These are phyloP conservation scores for Neonectria coccinea DNA, from an alignment of 2,329 filamentous ascomycete species.

Conservation along the genomic window DNA sequence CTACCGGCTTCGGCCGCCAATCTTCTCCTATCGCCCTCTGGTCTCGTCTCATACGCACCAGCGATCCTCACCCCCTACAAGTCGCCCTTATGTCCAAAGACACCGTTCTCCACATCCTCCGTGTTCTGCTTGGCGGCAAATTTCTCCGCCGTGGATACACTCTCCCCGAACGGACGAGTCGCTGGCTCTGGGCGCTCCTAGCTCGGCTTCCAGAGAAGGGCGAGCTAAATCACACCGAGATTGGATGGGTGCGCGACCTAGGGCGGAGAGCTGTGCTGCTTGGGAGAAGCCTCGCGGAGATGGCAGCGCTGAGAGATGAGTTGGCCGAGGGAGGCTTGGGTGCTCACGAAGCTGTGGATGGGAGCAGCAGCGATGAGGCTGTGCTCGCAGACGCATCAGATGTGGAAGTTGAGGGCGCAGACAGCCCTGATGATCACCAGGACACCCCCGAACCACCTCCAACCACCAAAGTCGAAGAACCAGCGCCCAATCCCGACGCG, in stretches of 20 bases:
- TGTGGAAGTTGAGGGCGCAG: constrained; percentile 46
- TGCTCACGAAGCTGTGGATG: constrained; percentile 60
- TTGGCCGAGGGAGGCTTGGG: constrained; percentile 56
- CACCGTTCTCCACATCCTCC: constrained; percentile 74
- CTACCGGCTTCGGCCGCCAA: constrained; percentile 64
- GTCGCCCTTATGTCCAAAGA: constrained; percentile 74
- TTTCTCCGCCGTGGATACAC: constrained; percentile 70
- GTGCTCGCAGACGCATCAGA: constrained; percentile 50
- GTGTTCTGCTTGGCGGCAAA: constrained; percentile 73
- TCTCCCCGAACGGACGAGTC: constrained; percentile 75
- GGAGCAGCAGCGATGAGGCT: constrained; percentile 56
- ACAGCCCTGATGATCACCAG: constrained; percentile 35
- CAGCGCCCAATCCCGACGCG: constrained; percentile 27
- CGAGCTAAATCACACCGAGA: constrained; percentile 79
- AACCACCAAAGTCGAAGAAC: constrained; percentile 39
- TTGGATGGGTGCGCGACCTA: constrained; percentile 81
- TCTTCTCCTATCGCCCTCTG: constrained; percentile 64
- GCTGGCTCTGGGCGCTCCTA: constrained; percentile 88
- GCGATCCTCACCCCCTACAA: constrained; percentile 70
- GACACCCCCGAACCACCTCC: constrained; percentile 23
- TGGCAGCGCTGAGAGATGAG: constrained; percentile 60
- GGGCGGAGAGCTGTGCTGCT: constrained; percentile 79
- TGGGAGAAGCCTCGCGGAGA: constrained; percentile 65
- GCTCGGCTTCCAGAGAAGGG: constrained; percentile 80
- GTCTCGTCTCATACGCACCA: constrained; percentile 62